These are phyloP conservation scores for Austroboletus novae-zelandiae DNA, from an alignment of 1,284 basidiomycete species.

Conservation along the genomic window DNA sequence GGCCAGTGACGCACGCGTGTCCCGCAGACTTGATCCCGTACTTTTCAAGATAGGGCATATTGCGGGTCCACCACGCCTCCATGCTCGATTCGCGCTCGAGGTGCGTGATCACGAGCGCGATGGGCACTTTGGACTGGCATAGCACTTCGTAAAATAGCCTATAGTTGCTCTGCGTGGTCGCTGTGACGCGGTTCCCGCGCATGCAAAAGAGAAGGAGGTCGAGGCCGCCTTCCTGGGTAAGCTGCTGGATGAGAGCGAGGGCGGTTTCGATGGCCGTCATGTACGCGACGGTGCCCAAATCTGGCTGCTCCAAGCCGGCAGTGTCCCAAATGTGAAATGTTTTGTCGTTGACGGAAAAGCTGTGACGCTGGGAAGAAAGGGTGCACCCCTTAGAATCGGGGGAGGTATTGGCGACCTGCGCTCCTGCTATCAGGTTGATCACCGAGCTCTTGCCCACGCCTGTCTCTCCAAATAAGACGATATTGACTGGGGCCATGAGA, in stretches of 20 bases:
- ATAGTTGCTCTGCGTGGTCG: slow-evolving; percentile 35
- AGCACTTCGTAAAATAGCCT: slow-evolving; percentile 34
- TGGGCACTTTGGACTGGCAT: slow-evolving; percentile 32
- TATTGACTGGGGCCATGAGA: slow-evolving; percentile 22
- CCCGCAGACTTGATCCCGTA: slow-evolving; percentile 27
- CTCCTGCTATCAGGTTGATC: slow-evolving; percentile 29
- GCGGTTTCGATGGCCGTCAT: slow-evolving; percentile 32
- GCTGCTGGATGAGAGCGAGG: slow-evolving; percentile 31
- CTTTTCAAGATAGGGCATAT: slow-evolving; percentile 16
- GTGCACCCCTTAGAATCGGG: slow-evolving; percentile 16
- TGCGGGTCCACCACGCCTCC: slow-evolving; percentile 32
- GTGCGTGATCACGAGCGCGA: slow-evolving; percentile 36
- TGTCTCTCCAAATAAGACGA: slow-evolving; percentile 28
- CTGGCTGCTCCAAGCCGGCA: slow-evolving; percentile 37
- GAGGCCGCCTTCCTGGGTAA: slow-evolving; percentile 31
- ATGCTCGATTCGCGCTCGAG: slow-evolving; percentile 34
- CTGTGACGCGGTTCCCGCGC: slow-evolving; percentile 32
- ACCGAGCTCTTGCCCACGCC: slow-evolving; percentile 26
- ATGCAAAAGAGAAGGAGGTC: slow-evolving; percentile 39
- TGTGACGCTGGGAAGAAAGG: slow-evolving; percentile 26
- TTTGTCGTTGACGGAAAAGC: slow-evolving; percentile 14
- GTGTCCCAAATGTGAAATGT: slow-evolving; percentile 34
- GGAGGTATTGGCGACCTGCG: slow-evolving; percentile 15
- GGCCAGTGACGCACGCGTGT: slow-evolving; percentile 38
- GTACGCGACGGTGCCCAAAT: slow-evolving; percentile 21